Conservation (phyloP, 148 eudicot species). For the Silene uniflora region DNA sequence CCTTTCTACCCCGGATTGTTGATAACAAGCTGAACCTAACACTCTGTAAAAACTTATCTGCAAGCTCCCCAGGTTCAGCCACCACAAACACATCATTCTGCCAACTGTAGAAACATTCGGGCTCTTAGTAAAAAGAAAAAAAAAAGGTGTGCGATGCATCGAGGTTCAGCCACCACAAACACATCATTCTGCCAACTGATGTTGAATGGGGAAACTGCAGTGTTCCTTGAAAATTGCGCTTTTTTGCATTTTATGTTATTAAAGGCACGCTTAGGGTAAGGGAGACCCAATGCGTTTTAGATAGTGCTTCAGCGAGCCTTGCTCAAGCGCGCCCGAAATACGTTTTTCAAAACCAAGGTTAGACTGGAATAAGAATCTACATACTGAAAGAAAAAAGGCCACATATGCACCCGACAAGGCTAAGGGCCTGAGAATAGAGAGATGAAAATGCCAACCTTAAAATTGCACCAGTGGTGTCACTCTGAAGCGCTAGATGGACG, state of each 20-base stretch:
- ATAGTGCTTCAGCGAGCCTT: neutral
- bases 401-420: constrained; percentile 6
- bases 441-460: constrained; percentile 48
- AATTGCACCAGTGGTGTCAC: constrained; percentile 81
- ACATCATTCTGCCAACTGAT: no score
- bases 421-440: neutral
- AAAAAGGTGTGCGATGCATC: neutral
- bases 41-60: constrained; percentile 89
- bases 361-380: constrained; percentile 11
- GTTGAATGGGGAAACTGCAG: neutral
- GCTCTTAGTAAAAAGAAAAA: neutral
- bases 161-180: no score
- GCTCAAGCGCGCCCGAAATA: neutral
- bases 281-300: neutral
- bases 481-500: constrained; percentile 88
- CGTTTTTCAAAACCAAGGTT: neutral
- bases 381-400: constrained; percentile 7
- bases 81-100: constrained; percentile 99
- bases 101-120: constrained; percentile 56
- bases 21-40: constrained; percentile 82
- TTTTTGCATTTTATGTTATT: neutral
- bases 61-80: constrained; percentile 98
- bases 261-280: neutral
- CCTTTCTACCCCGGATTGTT: constrained; percentile 67
- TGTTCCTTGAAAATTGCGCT: neutral